A percentile compares a stretch with the other conserved stretches of the same genome.
Conservation (phyloP, 129 eudicot species). For the Heracleum sosnowskyi region DNA sequence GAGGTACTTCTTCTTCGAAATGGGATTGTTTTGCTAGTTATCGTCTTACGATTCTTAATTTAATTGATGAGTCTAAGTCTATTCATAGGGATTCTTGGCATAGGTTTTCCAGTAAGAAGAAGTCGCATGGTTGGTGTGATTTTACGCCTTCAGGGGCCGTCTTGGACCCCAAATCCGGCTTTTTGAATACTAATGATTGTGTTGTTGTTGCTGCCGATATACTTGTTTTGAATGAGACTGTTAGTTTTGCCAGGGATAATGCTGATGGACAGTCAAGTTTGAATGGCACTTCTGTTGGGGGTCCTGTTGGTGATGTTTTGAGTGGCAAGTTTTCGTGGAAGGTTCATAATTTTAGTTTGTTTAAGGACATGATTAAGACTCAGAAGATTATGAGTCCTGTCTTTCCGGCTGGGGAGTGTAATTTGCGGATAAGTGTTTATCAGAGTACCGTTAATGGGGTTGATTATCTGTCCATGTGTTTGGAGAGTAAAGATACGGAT, state of each 20-base stretch:
- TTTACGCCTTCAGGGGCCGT: conserved; percentile 56
- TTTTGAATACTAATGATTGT: conserved; percentile 42
- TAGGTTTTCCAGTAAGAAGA: conserved; percentile 82
- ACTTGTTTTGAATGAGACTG: conserved; percentile 58
- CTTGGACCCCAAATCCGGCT: conserved; percentile 57
- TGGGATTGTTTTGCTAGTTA: conserved; percentile 98
- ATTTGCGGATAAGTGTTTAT: conserved; percentile 86
- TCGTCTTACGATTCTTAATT: conserved; percentile 61
- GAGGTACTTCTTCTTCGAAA: conserved; percentile 60
- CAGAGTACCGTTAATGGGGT: conserved; percentile 90
- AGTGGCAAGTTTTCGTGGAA: conserved; percentile 98
- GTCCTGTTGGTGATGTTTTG: conserved; percentile 57
- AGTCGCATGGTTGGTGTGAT: conserved; percentile 98
- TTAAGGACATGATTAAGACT: conserved; percentile 89
- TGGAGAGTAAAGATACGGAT: conserved; percentile 97
- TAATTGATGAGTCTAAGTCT: conserved; percentile 52
- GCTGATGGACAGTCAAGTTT: conserved; percentile 39
- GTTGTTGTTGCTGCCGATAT: conserved; percentile 79
- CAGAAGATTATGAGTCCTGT: conserved; percentile 99
- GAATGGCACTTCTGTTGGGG: conserved; percentile 16
- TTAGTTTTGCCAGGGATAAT: conserved; percentile 55
- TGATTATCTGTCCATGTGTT: conserved; percentile 93
- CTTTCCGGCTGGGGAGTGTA: conserved; percentile 96
- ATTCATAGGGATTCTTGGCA: conserved; percentile 97
- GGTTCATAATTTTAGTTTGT: conserved; percentile 81